These are phyloP conservation scores for Paxillus ammoniavirescens DNA, from an alignment of 768 basidiomycete species.

Conservation along the genomic window DNA sequence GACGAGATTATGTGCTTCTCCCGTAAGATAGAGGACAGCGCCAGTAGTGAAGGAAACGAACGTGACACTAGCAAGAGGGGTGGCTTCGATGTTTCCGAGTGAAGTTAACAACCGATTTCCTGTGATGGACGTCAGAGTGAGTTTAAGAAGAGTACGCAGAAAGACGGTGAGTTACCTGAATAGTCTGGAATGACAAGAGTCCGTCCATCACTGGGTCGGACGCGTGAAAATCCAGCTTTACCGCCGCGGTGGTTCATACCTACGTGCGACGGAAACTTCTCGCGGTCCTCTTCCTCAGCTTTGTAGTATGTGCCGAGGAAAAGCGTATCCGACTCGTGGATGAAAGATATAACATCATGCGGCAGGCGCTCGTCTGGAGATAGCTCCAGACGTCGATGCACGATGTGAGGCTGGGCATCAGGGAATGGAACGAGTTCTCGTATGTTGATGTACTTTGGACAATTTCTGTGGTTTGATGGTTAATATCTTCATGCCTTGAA, in stretches of 20 bases:
- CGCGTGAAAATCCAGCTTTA: constrained; percentile 56
- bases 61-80: constrained; percentile 54
- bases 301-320: constrained; percentile 57
- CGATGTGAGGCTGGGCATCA: constrained; percentile 38
- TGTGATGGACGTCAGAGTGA: constrained; percentile 15
- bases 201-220: constrained; percentile 50
- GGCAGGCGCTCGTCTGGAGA: constrained; percentile 43
- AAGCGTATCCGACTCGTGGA: constrained; percentile 50
- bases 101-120: constrained; percentile 64
- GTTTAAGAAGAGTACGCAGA: neutral
- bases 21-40: constrained; percentile 64
- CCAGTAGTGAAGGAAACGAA: constrained; percentile 55
- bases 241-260: constrained; percentile 72
- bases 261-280: constrained; percentile 51
- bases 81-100: constrained; percentile 62
- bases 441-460: constrained; percentile 67
- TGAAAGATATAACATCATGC: constrained; percentile 46
- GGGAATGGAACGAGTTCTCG: constrained; percentile 49
- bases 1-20: constrained; percentile 49
- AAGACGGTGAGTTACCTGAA: constrained; percentile 37
- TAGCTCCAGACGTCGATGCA: constrained; percentile 35
- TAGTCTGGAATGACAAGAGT: constrained; percentile 63
- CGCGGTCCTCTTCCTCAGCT: constrained; percentile 35
- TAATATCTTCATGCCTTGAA: neutral
- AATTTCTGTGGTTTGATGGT: constrained; percentile 44